phyloP scores from a whole-genome alignment of 805 yeast genomes.

The Kluyveromyces starmeri region DNA sequence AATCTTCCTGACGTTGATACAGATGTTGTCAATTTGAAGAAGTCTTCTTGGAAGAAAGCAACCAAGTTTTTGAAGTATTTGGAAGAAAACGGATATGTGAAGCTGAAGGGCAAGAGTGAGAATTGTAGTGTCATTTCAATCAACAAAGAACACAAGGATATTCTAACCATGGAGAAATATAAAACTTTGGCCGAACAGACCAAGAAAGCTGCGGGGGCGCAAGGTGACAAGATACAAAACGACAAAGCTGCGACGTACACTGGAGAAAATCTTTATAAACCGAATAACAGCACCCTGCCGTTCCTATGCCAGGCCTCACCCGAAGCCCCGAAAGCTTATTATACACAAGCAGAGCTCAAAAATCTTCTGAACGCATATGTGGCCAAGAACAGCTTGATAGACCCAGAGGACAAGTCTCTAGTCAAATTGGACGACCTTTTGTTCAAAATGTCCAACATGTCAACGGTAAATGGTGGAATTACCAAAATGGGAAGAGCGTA shows the following conservation, averaged over 20 bases:
- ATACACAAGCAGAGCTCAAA: conserved; percentile 47
- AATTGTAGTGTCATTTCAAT: conserved; percentile 51
- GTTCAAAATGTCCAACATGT: conserved; percentile 27
- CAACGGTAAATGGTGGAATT: conserved; percentile 25
- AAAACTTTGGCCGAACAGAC: conserved; percentile 29
- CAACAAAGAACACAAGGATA: conserved; percentile 38
- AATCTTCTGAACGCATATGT: conserved; percentile 49
- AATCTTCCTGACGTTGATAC: conserved; percentile 65
- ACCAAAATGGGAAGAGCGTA: conserved; percentile 35
- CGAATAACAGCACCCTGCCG: conserved; percentile 40
- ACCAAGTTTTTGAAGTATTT: conserved; percentile 77
- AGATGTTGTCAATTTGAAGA: conserved; percentile 52
- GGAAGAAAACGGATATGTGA: conserved; percentile 65
- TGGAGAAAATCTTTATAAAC: conserved; percentile 43
- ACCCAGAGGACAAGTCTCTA: conserved; percentile 42
- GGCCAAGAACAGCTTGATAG: conserved; percentile 39
- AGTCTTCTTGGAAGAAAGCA: conserved; percentile 83
- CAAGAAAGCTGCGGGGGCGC: conserved; percentile 2
- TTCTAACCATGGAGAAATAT: conserved; percentile 60
- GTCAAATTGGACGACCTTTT: conserved; percentile 50
- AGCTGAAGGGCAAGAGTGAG: conserved; percentile 77
- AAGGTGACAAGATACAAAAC: conserved; percentile 11
- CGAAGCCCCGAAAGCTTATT: conserved; percentile 29
- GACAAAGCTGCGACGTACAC: conserved; percentile 23
- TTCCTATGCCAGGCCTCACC: conserved; percentile 37